A percentile compares a stretch with the other conserved stretches of the same genome.
phyloP scores from a whole-genome alignment of 106 monocot species.

The Iris macrosiphon region DNA sequence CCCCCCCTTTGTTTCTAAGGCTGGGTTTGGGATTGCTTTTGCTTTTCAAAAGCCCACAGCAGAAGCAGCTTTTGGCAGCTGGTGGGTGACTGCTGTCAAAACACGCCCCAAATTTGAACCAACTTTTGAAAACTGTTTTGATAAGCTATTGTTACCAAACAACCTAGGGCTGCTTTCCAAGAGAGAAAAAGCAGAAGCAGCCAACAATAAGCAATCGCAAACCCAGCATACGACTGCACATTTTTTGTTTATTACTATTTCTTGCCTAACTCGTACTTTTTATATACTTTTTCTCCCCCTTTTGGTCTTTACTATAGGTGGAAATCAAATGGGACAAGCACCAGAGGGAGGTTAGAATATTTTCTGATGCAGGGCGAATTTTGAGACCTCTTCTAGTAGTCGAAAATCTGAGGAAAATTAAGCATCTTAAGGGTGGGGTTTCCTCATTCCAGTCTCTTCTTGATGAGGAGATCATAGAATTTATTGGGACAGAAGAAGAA shows the following conservation, averaged over 20 bases:
- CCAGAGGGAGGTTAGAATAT: slow-evolving; percentile 72
- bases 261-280: background rate
- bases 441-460: slow-evolving; percentile 64
- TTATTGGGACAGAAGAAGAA: slow-evolving; percentile 92
- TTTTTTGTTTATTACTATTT: background rate
- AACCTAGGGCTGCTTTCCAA: too few species aligned
- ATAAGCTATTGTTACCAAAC: too few species aligned
- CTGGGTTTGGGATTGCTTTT: too few species aligned
- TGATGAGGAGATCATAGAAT: slow-evolving; percentile 65
- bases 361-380: slow-evolving; percentile 83
- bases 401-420: slow-evolving; percentile 68
- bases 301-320: slow-evolving; percentile 42
- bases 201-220: too few species aligned
- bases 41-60: too few species aligned
- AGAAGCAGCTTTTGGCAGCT: too few species aligned
- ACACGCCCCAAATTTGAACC: too few species aligned
- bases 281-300: background rate
- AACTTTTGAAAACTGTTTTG: too few species aligned
- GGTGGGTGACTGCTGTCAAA: too few species aligned
- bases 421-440: slow-evolving; percentile 31
- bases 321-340: slow-evolving; percentile 84
- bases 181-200: too few species aligned
- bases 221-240: too few species aligned
- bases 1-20: too few species aligned
- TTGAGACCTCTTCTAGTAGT: slow-evolving; percentile 81